Evolutionary conservation across 805 yeast species (phyloP).

Genomic region (Saccharomycopsis malanga): DNA sequence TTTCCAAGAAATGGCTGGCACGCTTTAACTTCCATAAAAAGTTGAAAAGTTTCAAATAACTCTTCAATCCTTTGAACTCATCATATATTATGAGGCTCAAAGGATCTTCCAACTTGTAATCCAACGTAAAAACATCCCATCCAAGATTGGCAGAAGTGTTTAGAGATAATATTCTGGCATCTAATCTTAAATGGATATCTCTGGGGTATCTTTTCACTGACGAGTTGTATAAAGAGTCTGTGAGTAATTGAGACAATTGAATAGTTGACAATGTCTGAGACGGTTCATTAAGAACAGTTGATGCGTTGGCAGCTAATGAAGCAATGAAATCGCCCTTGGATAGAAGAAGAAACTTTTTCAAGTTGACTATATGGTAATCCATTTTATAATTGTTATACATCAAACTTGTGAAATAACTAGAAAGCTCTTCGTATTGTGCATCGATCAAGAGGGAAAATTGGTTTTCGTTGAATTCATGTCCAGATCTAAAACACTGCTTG

Average conservation of each 20-base stretch:
- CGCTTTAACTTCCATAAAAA: constrained; percentile 76
- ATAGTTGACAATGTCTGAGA: constrained; percentile 58
- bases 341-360: constrained; percentile 47
- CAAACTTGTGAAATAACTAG: constrained; percentile 13
- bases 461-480: constrained; percentile 7
- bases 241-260: constrained; percentile 56
- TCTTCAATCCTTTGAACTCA: constrained; percentile 37
- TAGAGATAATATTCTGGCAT: constrained; percentile 74
- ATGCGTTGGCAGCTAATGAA: constrained; percentile 49
- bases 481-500: constrained; percentile 5
- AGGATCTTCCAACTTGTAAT: constrained; percentile 45
- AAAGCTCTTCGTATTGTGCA: constrained; percentile 16
- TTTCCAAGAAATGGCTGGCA: constrained; percentile 44
- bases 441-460: constrained; percentile 15
- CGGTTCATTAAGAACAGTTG: constrained; percentile 47
- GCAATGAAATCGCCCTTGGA: constrained; percentile 81
- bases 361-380: constrained; percentile 17
- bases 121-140: constrained; percentile 90
- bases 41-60: constrained; percentile 75
- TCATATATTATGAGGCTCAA: constrained; percentile 27
- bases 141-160: constrained; percentile 53
- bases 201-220: constrained; percentile 37
- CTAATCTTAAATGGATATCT: constrained; percentile 49
- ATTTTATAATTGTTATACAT: constrained; percentile 16
- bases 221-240: constrained; percentile 53